Percentiles rank a stretch among this genome's conserved stretches.
Evolutionary conservation across 768 basidiomycete species (phyloP).

Genomic region (Termitomyces sp.): DNA sequence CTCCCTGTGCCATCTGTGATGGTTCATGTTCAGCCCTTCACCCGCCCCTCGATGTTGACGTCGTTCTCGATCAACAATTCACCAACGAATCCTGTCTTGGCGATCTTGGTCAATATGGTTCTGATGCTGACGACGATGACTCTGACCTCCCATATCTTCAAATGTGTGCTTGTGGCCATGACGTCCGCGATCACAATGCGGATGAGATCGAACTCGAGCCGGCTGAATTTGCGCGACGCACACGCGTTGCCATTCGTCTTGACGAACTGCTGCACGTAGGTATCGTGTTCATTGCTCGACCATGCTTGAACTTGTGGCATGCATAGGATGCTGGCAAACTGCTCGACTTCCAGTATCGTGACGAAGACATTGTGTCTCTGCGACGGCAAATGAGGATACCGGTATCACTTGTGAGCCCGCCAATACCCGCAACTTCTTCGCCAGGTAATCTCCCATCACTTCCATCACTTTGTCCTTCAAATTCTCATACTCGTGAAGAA

Average conservation of each 20-base stretch:
- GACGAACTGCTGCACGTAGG: slow-evolving; percentile 82
- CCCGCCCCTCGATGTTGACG: slow-evolving; percentile 54
- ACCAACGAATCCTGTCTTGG: slow-evolving; percentile 48
- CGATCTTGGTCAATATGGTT: slow-evolving; percentile 62
- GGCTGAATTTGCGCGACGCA: slow-evolving; percentile 68
- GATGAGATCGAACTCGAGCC: slow-evolving; percentile 51
- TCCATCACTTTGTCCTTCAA: slow-evolving; percentile 3
- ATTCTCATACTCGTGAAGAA: slow-evolving; percentile 19
- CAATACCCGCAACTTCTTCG: slow-evolving; percentile 43
- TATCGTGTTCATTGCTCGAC: background rate
- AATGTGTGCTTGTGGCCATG: slow-evolving; percentile 69
- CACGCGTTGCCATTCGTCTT: slow-evolving; percentile 71
- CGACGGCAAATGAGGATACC: slow-evolving; percentile 67
- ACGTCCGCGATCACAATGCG: slow-evolving; percentile 62
- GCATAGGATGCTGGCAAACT: slow-evolving; percentile 69
- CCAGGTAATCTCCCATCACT: slow-evolving; percentile 38
- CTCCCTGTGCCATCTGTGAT: slow-evolving; percentile 62
- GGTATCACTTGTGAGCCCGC: slow-evolving; percentile 47
- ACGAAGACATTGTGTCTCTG: slow-evolving; percentile 66
- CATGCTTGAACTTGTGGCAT: slow-evolving; percentile 3
- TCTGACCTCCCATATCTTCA: slow-evolving; percentile 49
- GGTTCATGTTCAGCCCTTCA: slow-evolving; percentile 66
- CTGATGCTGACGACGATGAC: slow-evolving; percentile 72
- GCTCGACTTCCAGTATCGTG: slow-evolving; percentile 75
- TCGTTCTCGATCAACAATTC: slow-evolving; percentile 52